Conservation (phyloP, 768 basidiomycete species). For the Plicaturopsis crispa region DNA sequence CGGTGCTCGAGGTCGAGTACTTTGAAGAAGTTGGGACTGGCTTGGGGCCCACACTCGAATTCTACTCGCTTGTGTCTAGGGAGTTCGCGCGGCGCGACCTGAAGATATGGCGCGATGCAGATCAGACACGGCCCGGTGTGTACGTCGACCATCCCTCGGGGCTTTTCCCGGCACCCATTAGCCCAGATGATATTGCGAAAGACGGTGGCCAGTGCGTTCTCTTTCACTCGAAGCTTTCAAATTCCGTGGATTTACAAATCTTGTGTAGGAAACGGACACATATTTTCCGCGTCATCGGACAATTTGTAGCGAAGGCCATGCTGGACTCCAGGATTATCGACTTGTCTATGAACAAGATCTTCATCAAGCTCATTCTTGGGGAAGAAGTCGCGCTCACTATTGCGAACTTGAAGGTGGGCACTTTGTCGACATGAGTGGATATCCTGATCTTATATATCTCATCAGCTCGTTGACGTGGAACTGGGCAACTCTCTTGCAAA, state of each 20-base stretch:
- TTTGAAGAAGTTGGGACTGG: conserved; percentile 99
- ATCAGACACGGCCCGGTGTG: conserved; percentile 45
- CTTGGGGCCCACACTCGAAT: conserved; percentile 94
- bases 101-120: conserved; percentile 89
- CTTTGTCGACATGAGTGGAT: background rate
- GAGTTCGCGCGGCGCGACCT: conserved; percentile 88
- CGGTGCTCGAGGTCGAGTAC: conserved; percentile 95
- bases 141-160: conserved; percentile 85
- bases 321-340: conserved; percentile 97
- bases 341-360: conserved; percentile 90
- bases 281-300: conserved; percentile 84
- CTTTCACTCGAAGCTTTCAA: background rate
- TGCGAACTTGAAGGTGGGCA: conserved; percentile 67
- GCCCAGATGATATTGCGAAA: conserved; percentile 56
- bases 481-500: conserved; percentile 83
- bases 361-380: conserved; percentile 84
- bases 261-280: conserved; percentile 68
- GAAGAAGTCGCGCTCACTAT: conserved; percentile 81
- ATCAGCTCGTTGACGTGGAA: conserved; percentile 72
- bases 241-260: conserved; percentile 3
- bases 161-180: conserved; percentile 82
- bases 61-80: conserved; percentile 94
- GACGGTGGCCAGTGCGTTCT: conserved; percentile 68
- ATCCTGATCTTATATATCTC: conserved; percentile 1
- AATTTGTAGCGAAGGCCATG: conserved; percentile 96